Evolutionary conservation across 176 grass and related monocot species (phyloP), one percentile per base, ranked within the genome.

Genomic region (Aegilops bicornis): DNA sequence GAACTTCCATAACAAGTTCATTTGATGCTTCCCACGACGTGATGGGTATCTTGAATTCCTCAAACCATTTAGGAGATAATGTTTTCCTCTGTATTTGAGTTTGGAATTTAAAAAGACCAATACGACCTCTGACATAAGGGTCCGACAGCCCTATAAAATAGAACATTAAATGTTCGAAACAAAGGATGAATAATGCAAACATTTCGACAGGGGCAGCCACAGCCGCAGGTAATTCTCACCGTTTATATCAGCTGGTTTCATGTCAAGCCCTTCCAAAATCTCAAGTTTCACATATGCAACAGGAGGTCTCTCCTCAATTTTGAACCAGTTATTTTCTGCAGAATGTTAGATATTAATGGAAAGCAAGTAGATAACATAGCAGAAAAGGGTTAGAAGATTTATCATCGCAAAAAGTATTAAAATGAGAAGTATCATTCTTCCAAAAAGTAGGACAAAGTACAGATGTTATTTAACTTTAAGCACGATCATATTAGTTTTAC

Each of bases 11-110:
- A 58, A 47, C 65, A 90, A 98, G 97, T 85, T 91, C 81, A 79
- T 99, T 96, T 72, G 73, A 59, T 67, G 85, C 62, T 76, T 94
- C 97, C 97, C 97, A 96, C 6, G 92, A 96, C 48, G 79, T 94
- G 79, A 99, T 94, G 30, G 97, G 97, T 64, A 99, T 90, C 86
- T 88, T 96, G 80, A 99, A 96, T 87, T 99, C 97, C 70, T 99
- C 97, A 85, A 87, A 87, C 97, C 97, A 99, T 76, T 90, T 99
- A 13, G 94, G 97, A 35, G 68, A 79, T 66, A 99, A 78, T 58
- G 94, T 99, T 87, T 94, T 99, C 73, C 22, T 92, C 73, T 99
- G 92, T 81, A 94, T 86, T 33, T 96, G 88, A 60, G 97, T 94
- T 87, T 88, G 94, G 67, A 99, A 96, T 96, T 83, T 90, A 87